Base-by-base conservation (phyloP, 139 green algal species). In the Picochlorum sp. region DNA sequence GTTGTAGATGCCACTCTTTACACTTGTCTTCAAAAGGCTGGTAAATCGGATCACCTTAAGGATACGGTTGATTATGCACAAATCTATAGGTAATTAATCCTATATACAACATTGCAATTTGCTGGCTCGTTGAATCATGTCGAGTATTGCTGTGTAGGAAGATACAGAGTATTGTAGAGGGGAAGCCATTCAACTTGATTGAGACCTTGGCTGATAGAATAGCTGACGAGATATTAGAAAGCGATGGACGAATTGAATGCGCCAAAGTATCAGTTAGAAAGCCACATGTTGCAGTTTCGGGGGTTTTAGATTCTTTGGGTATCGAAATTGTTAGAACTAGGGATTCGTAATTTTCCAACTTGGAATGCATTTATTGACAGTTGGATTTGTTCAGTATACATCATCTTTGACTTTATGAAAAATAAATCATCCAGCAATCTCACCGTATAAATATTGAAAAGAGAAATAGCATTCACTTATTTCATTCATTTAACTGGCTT, bases 281-380 rank as follows among this genome's bases (percentile, higher is more conserved):
- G 64, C 78, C 78, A 10, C 76, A 85, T 52, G 76, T 80, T 3
- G 69, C 76, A 7, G 50, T 85, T 40, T 22, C n/a, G 18, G 78
- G 78, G 13, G 55, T 75, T 28, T 26, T 85, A 43, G 62, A 85
- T 22, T 78, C 54, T 7, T 39, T 85, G 20, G 76, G 77, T 44
- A 51, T 65, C 24, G 26, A 67, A 39, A 65, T 73, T 43, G 56
- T 43, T 49, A n/a, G 55, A 61, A 14, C 29, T 4, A 53, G 6
- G 30, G 12, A 33, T 24, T 53, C 18, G 14, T 28, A 51, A 24
- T 51, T 9, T n/a, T 41, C 10, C 9, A 41, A 9, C 12, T n/a
- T 41, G n/a, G n/a, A n/a, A 16, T n/a, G 36, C 36, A 44, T 44
- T 4, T n/a, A 29, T 29, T 45, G 52, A 9, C 10, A 84, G 37